Evolutionary conservation across 306 rosid genomes (phyloP), one percentile per base, ranked within the genome.

Genomic region (Begonia fuchsioides): DNA sequence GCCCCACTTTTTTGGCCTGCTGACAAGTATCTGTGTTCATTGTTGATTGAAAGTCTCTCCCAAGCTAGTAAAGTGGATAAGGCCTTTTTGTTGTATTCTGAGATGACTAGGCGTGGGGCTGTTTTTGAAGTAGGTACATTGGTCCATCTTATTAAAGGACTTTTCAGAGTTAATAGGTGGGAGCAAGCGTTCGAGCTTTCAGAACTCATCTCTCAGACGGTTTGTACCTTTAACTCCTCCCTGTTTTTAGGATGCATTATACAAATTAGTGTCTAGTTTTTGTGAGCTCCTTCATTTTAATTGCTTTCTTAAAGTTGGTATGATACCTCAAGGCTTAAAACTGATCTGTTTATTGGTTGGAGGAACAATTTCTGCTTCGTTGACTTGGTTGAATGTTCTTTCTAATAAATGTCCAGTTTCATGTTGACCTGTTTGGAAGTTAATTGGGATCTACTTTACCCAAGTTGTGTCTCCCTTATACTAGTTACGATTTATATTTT

Each of bases 181-280:
- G 75, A 76, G 64, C 85, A 85, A 53, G 95, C 95, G 54, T 73
- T 85, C 38, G 80, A 81, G 58, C 62, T 85, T 53, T 64, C 73
- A 2, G 80, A 85, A 59, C 73, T 82, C 73, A 44, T 85, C 73
- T 81, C 85, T 54, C 82, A 76, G 59, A 85, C 78, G 95, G 95
- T 85, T 65, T 43, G 95, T 78, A 44, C 52, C 57, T 58, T 58
- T 68, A 53, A 40, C 57, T 35, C 66, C 60, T 50, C 49, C 18
- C 38, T 7, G 16, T 13, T 13, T 41, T 45, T 44, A 39, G 47
- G 44, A 39, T 51, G 44, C 56, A 18, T 39, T 44, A 64, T 53
- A 52, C 39, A 13, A 38, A 26, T 26, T 26, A 26, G 35, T 26
- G 35, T 26, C 35, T 26, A 26, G 35, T 26, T 26, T 26, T 26